Evolutionary conservation across 1,284 basidiomycete species (phyloP).

Genomic region (Inonotus obliquus): DNA sequence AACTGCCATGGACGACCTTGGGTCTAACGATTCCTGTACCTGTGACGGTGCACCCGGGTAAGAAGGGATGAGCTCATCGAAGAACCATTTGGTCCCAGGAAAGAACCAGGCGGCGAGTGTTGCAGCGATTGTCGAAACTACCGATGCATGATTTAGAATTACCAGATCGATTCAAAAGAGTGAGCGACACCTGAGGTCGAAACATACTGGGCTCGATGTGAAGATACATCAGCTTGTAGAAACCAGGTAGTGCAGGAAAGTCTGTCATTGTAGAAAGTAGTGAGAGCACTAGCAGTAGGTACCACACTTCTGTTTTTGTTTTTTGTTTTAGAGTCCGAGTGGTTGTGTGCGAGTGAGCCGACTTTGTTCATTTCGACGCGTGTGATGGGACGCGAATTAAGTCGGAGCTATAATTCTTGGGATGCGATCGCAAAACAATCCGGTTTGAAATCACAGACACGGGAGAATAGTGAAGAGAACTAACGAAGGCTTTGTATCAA

Average conservation of each 20-base stretch:
- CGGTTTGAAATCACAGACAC: too few species aligned
- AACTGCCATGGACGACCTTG: constrained; percentile 59
- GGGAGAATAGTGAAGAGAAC: neutral
- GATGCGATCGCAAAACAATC: too few species aligned
- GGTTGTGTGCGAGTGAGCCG: neutral
- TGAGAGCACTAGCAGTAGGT: neutral
- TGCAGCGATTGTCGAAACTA: constrained; percentile 57
- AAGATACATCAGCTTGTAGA: constrained; percentile 64
- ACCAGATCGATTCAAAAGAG: neutral
- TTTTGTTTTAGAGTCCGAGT: too few species aligned
- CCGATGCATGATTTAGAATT: neutral
- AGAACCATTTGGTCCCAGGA: constrained; percentile 68
- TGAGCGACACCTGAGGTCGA: neutral
- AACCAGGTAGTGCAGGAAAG: constrained; percentile 61
- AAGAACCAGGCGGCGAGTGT: constrained; percentile 54
- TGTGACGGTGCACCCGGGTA: constrained; percentile 28
- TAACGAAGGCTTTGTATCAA: too few species aligned
- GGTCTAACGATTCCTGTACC: constrained; percentile 34
- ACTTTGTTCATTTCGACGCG: neutral
- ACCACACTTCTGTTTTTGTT: too few species aligned
- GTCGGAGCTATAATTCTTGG: neutral
- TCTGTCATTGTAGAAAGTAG: constrained; percentile 12
- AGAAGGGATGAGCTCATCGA: constrained; percentile 61
- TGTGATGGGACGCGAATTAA: neutral
- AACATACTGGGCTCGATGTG: constrained; percentile 65